A percentile compares a stretch with the other conserved stretches of the same genome.
These are phyloP conservation scores for Fennellomyces sp. DNA, from an alignment of 371 early-diverging fungal species.

Conservation along the genomic window DNA sequence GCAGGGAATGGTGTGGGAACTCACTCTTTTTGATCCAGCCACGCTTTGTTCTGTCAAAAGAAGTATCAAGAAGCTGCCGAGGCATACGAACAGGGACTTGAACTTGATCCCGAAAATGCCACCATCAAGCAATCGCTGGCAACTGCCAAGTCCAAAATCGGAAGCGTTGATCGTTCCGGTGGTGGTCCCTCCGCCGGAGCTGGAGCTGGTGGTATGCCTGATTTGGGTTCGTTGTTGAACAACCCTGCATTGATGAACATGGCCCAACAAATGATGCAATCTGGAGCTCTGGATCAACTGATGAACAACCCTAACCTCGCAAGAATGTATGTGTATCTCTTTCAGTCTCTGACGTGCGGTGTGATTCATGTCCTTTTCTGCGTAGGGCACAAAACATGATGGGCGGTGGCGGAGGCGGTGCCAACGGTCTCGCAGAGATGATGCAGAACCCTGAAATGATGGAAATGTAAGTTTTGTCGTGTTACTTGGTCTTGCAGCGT, in stretches of 20 bases:
- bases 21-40: constrained; percentile 42
- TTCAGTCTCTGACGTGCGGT: not conserved
- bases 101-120: constrained; percentile 87
- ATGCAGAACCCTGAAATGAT: constrained; percentile 80
- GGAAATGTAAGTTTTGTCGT: constrained; percentile 59
- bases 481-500: no score
- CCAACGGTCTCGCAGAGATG: constrained; percentile 68
- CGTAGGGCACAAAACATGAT: constrained; percentile 79
- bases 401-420: constrained; percentile 53
- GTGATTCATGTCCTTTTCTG: not conserved
- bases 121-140: constrained; percentile 67
- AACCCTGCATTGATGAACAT: constrained; percentile 94
- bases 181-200: constrained; percentile 38
- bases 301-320: constrained; percentile 89
- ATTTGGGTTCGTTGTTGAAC: constrained; percentile 69
- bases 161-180: constrained; percentile 36
- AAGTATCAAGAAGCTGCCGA: constrained; percentile 84
- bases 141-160: constrained; percentile 59
- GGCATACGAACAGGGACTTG: constrained; percentile 91
- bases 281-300: constrained; percentile 82
- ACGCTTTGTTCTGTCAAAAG: constrained; percentile 87
- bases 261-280: constrained; percentile 94
- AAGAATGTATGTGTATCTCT: constrained; percentile 70
- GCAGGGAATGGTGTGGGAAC: no score
- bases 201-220: constrained; percentile 68